A percentile compares a stretch with the other conserved stretches of the same genome.
Evolutionary conservation across 1,284 basidiomycete genomes (phyloP).

Genomic region (Ceratobasidium sp.): DNA sequence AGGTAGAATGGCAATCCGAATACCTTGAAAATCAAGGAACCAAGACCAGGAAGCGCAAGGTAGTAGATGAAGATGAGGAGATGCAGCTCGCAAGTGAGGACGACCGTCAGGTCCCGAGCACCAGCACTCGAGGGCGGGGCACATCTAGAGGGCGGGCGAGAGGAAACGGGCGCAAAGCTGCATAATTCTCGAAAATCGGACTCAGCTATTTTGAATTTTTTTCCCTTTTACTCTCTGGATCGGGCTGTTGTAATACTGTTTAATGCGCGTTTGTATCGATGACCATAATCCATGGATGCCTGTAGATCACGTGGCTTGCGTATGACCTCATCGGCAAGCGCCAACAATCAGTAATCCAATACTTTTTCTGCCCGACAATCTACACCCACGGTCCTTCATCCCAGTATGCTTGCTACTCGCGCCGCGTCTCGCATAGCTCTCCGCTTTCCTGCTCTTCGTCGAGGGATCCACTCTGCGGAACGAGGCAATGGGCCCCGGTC

Average conservation of each 20-base stretch:
- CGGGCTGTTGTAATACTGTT: too few species aligned
- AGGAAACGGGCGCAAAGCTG: too few species aligned
- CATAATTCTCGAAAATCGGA: too few species aligned
- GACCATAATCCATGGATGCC: too few species aligned
- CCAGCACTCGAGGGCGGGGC: neutral
- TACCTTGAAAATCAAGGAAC: neutral
- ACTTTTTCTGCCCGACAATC: neutral
- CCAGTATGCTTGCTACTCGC: slow-evolving; percentile 16
- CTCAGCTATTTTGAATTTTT: too few species aligned
- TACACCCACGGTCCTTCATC: neutral
- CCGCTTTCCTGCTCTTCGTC: neutral
- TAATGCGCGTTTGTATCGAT: too few species aligned
- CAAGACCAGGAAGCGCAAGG: slow-evolving; percentile 16
- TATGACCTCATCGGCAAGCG: neutral
- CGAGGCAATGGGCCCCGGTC: neutral
- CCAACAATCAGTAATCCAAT: slow-evolving; percentile 32
- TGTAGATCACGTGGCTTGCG: neutral
- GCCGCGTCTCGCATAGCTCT: neutral
- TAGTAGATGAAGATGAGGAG: slow-evolving; percentile 15
- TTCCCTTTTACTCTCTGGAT: too few species aligned
- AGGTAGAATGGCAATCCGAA: slow-evolving; percentile 20
- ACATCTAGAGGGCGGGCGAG: too few species aligned
- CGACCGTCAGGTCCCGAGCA: neutral
- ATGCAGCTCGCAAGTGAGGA: slow-evolving; percentile 6
- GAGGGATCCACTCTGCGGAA: slow-evolving; percentile 6